Evolutionary conservation across 2,329 filamentous ascomycete genomes (phyloP).

Genomic region (Penicillium psychrosexuale): DNA sequence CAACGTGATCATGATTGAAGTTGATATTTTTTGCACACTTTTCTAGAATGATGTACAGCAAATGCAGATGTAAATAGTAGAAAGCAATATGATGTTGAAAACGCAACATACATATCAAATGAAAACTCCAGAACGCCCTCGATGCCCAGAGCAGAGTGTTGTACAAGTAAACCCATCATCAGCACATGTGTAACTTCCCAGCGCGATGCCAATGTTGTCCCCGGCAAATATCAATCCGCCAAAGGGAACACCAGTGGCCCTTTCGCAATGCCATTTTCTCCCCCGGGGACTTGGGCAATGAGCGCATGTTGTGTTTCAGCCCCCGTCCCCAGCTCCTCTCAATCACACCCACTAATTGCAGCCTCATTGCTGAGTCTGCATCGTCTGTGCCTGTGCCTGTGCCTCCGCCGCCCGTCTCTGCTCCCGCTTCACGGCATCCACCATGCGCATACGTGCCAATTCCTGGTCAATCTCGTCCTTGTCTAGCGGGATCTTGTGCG

Average conservation of each 20-base stretch:
- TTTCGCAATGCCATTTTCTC: background rate
- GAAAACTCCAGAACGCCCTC: slow-evolving; percentile 26
- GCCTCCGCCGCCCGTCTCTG: slow-evolving; percentile 40
- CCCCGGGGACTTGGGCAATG: background rate
- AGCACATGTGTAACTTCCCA: slow-evolving; percentile 20
- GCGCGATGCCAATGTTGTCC: background rate
- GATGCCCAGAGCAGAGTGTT: slow-evolving; percentile 35
- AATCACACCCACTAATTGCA: background rate
- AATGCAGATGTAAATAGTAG: slow-evolving; percentile 3
- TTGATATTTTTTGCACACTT: slow-evolving; percentile 6
- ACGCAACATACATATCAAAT: background rate
- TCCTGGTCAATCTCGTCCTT: slow-evolving; percentile 69
- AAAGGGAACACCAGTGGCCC: background rate
- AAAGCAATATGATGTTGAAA: slow-evolving; percentile 5
- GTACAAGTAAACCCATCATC: slow-evolving; percentile 23
- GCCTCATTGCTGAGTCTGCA: slow-evolving; percentile 21
- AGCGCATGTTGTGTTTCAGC: background rate
- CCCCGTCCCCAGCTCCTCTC: background rate
- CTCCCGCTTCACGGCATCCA: slow-evolving; percentile 52
- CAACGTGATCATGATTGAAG: slow-evolving; percentile 7
- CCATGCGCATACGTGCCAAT: slow-evolving; percentile 61
- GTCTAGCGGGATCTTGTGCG: slow-evolving; percentile 53
- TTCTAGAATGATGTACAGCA: slow-evolving; percentile 10
- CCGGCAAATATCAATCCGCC: background rate
- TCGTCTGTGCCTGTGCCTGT: slow-evolving; percentile 12